Evolutionary conservation across 345 rosid genomes (phyloP).

Genomic region (Aethionema arabicum): DNA sequence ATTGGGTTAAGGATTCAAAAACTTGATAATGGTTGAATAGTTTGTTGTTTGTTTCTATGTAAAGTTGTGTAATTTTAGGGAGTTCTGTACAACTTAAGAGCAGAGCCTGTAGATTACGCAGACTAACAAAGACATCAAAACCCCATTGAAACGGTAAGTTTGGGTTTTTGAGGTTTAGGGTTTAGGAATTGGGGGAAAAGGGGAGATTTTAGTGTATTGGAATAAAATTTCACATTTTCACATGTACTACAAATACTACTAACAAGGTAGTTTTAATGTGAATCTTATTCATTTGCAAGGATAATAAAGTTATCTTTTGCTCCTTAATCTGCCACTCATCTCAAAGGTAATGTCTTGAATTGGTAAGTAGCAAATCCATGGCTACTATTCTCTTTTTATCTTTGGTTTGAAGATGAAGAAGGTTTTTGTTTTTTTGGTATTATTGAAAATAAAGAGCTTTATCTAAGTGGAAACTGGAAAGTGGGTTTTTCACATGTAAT

Average conservation of each 20-base stretch:
- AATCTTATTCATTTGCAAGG: neutral
- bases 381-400: neutral
- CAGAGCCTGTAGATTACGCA: constrained; percentile 1
- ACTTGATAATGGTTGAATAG: neutral
- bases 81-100: neutral
- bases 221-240: neutral
- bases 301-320: too few relatives aligned
- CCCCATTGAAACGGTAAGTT: neutral
- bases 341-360: too few relatives aligned
- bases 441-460: neutral
- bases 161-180: neutral
- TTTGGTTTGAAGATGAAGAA: too few relatives aligned
- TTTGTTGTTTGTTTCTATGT: neutral
- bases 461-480: neutral
- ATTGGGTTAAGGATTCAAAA: neutral
- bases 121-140: neutral
- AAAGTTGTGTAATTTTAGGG: neutral
- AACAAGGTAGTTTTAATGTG: neutral
- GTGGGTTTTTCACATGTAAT: neutral
- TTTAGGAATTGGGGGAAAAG: neutral
- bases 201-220: neutral
- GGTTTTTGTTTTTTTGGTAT: too few relatives aligned
- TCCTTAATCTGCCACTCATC: too few relatives aligned
- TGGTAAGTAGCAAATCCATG: neutral
- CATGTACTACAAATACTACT: neutral